Evolutionary conservation across 345 rosid species (phyloP).

Genomic region (Cardamine occulta): DNA sequence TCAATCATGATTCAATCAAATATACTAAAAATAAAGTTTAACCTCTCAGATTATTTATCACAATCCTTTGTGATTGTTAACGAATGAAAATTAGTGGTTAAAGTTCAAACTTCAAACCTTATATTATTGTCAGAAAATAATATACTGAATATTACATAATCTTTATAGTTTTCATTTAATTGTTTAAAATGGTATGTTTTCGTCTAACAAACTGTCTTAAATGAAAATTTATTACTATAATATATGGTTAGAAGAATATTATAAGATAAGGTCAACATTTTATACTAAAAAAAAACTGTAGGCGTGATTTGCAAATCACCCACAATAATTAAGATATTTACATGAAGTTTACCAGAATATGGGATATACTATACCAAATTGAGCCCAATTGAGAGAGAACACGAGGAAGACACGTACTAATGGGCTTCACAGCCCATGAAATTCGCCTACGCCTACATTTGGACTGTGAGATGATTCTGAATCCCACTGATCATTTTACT

Average conservation of each 20-base stretch:
- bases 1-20: slow-evolving; percentile 34
- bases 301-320: background rate
- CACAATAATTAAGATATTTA: background rate
- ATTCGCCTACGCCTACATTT: background rate
- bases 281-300: background rate
- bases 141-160: background rate
- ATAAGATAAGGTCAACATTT: background rate
- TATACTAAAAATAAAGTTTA: background rate
- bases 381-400: background rate
- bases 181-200: background rate
- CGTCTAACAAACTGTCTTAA: background rate
- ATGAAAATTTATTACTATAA: background rate
- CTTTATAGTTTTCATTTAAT: background rate
- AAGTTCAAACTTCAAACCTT: background rate
- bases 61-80: background rate
- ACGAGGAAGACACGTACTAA: background rate
- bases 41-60: background rate
- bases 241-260: background rate
- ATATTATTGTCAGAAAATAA: background rate
- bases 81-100: background rate
- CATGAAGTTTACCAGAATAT: background rate
- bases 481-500: background rate
- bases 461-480: background rate
- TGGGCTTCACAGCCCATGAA: slow-evolving; percentile 5
- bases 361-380: background rate